A percentile compares a stretch with the other conserved stretches of the same genome.
phyloP scores from a whole-genome alignment of 78 protist species.

The Dictyostelium capitatum region DNA sequence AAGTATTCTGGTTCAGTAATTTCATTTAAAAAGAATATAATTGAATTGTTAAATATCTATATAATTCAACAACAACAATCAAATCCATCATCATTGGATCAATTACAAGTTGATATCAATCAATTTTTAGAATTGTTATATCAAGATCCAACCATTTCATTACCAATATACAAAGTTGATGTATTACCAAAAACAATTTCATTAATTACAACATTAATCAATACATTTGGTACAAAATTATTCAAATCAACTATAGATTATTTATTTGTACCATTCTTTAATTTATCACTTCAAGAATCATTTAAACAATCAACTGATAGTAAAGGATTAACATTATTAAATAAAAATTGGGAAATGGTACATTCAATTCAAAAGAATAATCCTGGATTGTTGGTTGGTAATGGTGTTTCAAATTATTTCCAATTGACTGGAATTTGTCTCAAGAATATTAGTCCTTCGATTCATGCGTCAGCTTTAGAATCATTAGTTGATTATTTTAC shows the following conservation, averaged over 20 bases:
- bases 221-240: neutral
- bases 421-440: neutral
- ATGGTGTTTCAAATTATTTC: neutral
- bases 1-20: neutral
- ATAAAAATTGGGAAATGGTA: neutral
- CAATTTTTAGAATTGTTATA: neutral
- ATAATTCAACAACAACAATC: neutral
- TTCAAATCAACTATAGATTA: neutral
- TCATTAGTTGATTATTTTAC: constrained; percentile 11
- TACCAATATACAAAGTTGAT: neutral
- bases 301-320: neutral
- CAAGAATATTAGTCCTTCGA: neutral
- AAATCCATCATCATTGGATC: neutral
- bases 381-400: neutral
- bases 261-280: neutral
- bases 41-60: neutral
- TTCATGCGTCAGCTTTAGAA: constrained; percentile 24
- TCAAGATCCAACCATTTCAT: neutral
- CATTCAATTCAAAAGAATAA: neutral
- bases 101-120: neutral
- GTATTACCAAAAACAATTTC: constrained; percentile 24
- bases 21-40: constrained; percentile 43
- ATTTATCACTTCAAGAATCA: neutral
- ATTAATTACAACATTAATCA: neutral
- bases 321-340: neutral